Conservation (phyloP, 148 eudicot species). For the Dianthus caryophyllus region DNA sequence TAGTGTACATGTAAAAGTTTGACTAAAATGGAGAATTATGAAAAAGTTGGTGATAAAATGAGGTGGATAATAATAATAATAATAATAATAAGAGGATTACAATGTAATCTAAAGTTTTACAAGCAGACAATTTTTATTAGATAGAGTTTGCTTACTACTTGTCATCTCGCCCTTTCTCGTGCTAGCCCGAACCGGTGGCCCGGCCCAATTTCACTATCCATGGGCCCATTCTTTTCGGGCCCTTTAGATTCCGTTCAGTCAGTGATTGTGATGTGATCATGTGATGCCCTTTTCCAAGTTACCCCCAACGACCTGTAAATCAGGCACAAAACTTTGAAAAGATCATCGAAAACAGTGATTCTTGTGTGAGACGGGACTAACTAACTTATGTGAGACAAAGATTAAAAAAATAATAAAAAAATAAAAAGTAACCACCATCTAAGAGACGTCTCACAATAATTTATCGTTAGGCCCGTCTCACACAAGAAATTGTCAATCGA, state of each 20-base stretch:
- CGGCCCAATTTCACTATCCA: neutral
- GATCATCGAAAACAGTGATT: too few species aligned
- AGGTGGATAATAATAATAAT: neutral
- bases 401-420: too few species aligned
- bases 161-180: conserved; percentile 10
- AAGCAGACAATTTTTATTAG: conserved; percentile 1
- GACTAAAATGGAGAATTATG: neutral
- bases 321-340: too few species aligned
- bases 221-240: neutral
- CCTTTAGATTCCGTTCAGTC: conserved; percentile 17
- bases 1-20: too few species aligned
- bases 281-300: neutral
- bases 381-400: too few species aligned
- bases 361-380: too few species aligned
- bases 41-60: conserved; percentile 16
- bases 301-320: too few species aligned
- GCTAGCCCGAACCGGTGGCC: neutral
- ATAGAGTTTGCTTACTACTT: conserved; percentile 15
- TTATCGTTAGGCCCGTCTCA: too few species aligned
- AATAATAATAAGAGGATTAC: conserved; percentile 10
- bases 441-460: too few species aligned
- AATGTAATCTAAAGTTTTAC: conserved; percentile 3
- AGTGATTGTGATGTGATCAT: neutral
- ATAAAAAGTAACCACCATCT: too few species aligned
- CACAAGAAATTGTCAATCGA: too few species aligned